Evolutionary conservation across 176 grass and related monocot genomes (phyloP).

Genomic region (Carex cristatella): DNA sequence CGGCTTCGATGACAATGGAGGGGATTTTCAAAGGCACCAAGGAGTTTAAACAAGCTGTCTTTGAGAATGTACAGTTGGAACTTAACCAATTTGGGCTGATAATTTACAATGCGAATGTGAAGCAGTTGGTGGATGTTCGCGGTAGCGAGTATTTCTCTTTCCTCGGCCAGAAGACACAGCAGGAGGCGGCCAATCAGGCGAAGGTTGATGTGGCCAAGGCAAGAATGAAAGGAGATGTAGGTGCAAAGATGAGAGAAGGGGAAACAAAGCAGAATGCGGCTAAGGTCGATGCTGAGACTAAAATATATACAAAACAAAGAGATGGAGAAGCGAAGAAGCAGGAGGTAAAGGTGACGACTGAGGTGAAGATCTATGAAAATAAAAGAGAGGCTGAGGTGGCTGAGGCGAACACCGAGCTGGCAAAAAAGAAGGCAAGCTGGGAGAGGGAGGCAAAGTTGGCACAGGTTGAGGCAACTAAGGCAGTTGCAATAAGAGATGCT

Average conservation of each 20-base stretch:
- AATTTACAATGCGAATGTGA: constrained; percentile 90
- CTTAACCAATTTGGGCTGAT: constrained; percentile 75
- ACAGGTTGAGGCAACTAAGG: constrained; percentile 65
- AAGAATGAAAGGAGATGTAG: constrained; percentile 55
- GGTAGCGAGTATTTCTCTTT: constrained; percentile 91
- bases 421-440: constrained; percentile 79
- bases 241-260: constrained; percentile 46
- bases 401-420: constrained; percentile 45
- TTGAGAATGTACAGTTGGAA: constrained; percentile 67
- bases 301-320: constrained; percentile 38
- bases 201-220: constrained; percentile 76
- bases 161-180: constrained; percentile 78
- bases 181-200: constrained; percentile 67
- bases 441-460: constrained; percentile 41
- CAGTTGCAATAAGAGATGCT: constrained; percentile 67
- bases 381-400: constrained; percentile 65
- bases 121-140: constrained; percentile 67
- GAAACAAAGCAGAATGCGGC: constrained; percentile 48
- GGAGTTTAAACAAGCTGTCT: constrained; percentile 53
- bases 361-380: constrained; percentile 63
- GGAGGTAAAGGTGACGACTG: constrained; percentile 46
- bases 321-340: constrained; percentile 49
- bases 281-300: constrained; percentile 73
- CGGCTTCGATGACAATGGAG: constrained; percentile 84
- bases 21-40: constrained; percentile 85